A percentile compares a stretch with the other conserved stretches of the same genome.
Evolutionary conservation across 352 stramenopile genomes (phyloP).

Genomic region (Phytophthora macrochlamydospora): DNA sequence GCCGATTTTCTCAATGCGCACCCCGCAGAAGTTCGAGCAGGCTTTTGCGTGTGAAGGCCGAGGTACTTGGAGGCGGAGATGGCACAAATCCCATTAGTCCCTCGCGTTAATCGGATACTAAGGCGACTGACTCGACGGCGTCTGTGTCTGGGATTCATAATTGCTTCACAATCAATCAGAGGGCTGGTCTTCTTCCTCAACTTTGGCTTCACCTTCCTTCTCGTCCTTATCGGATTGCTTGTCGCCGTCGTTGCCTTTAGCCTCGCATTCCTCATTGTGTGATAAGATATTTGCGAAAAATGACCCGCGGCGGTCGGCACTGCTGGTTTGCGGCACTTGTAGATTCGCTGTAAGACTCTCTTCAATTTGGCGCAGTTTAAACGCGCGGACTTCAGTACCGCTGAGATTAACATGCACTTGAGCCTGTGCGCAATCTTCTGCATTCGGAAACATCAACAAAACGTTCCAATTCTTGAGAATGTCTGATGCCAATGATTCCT

Average conservation of each 20-base stretch:
- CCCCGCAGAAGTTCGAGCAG: constrained; percentile 53
- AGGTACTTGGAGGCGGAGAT: constrained; percentile 39
- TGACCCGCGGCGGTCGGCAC: constrained; percentile 27
- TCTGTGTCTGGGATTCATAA: constrained; percentile 13
- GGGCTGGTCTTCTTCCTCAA: constrained; percentile 16
- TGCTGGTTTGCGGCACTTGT: constrained; percentile 57
- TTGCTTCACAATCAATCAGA: constrained; percentile 29
- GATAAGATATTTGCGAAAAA: constrained; percentile 27
- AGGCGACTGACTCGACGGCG: background rate
- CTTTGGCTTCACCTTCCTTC: constrained; percentile 6
- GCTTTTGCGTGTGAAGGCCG: constrained; percentile 65
- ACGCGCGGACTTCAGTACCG: constrained; percentile 75
- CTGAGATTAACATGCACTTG: constrained; percentile 77
- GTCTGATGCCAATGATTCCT: constrained; percentile 36
- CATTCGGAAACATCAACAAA: constrained; percentile 63
- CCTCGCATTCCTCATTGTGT: constrained; percentile 9
- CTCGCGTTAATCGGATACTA: constrained; percentile 12
- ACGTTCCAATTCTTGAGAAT: constrained; percentile 56
- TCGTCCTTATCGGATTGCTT: constrained; percentile 7
- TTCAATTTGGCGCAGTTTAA: constrained; percentile 82
- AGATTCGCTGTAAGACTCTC: constrained; percentile 68
- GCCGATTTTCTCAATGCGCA: constrained; percentile 81
- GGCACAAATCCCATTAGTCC: constrained; percentile 3
- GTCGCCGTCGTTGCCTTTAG: constrained; percentile 14
- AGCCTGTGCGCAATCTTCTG: constrained; percentile 67